Percentiles rank a stretch among this genome's conserved stretches.
phyloP scores from a whole-genome alignment of 441 rosid genomes.

The Eutrema salsugineum region DNA sequence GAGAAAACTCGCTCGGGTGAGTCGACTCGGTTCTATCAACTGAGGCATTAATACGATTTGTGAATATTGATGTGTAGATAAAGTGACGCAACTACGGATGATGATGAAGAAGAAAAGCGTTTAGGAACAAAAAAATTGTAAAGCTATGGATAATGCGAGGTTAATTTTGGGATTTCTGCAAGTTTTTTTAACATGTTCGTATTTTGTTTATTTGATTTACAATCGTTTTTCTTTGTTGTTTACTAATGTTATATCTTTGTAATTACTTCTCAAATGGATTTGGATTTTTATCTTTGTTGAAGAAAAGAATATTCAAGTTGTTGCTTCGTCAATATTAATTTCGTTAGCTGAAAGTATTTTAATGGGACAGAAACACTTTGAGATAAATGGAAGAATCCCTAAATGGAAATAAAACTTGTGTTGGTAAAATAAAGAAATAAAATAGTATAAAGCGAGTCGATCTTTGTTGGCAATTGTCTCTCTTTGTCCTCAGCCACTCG shows the following conservation, averaged over 20 bases:
- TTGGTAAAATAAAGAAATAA: too few relatives aligned
- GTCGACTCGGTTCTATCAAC: background rate
- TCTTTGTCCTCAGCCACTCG: too few relatives aligned
- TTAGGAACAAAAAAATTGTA: background rate
- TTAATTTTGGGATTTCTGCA: background rate
- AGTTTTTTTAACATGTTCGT: background rate
- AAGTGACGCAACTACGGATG: background rate
- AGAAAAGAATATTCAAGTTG: background rate
- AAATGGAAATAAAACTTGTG: too few relatives aligned
- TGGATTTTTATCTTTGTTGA: background rate
- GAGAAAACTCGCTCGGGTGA: conserved; percentile 41
- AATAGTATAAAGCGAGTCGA: too few relatives aligned
- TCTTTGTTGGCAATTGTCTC: too few relatives aligned
- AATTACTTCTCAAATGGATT: background rate
- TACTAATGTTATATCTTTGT: conserved; percentile 1
- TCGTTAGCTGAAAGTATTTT: too few relatives aligned
- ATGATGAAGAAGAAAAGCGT: background rate
- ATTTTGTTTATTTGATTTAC: background rate
- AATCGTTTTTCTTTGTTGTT: background rate
- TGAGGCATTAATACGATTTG: background rate
- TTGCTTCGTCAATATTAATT: background rate
- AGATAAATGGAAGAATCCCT: too few relatives aligned
- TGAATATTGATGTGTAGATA: conserved; percentile 15
- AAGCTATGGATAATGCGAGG: background rate
- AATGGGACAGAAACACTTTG: too few relatives aligned